A percentile compares a stretch with the other conserved stretches of the same genome.
phyloP scores from a whole-genome alignment of 2,329 filamentous ascomycete genomes.

The Phialophora expanda region DNA sequence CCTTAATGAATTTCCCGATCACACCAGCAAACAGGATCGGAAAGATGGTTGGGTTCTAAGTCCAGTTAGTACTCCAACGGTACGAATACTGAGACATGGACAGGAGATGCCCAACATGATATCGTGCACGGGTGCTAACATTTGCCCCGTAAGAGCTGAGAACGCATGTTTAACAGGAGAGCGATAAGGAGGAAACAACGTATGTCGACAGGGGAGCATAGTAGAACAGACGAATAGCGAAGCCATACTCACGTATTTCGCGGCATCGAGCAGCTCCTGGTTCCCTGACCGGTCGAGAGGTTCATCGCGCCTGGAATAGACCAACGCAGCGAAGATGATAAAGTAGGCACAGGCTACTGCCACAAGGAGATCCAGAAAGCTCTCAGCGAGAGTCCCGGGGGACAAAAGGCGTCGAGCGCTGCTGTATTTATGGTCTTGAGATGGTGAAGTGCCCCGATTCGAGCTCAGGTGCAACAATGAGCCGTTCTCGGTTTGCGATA shows the following conservation, averaged over 20 bases:
- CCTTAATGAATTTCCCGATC: conserved; percentile 15
- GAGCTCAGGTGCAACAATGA: conserved; percentile 1
- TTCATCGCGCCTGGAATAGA: conserved; percentile 13
- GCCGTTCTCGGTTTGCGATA: conserved; percentile 1
- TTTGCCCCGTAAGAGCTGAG: too few relatives aligned
- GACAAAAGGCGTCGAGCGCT: conserved; percentile 9
- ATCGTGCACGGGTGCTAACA: background rate
- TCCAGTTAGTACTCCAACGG: background rate
- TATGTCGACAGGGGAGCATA: background rate
- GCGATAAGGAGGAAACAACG: too few relatives aligned
- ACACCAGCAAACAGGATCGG: conserved; percentile 26
- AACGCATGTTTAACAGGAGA: too few relatives aligned
- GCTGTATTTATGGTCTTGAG: conserved; percentile 1
- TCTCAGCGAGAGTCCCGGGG: background rate
- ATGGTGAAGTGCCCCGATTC: background rate
- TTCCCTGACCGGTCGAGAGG: conserved; percentile 10
- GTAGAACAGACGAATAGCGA: background rate
- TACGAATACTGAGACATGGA: background rate
- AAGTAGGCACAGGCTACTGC: conserved; percentile 11
- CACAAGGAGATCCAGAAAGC: conserved; percentile 4
- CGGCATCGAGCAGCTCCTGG: conserved; percentile 9
- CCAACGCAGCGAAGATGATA: conserved; percentile 15
- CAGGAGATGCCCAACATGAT: background rate
- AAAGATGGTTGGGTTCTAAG: conserved; percentile 22
- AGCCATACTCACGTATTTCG: conserved; percentile 16